phyloP scores from a whole-genome alignment of 768 basidiomycete genomes.

The Filobasidium floriforme region DNA sequence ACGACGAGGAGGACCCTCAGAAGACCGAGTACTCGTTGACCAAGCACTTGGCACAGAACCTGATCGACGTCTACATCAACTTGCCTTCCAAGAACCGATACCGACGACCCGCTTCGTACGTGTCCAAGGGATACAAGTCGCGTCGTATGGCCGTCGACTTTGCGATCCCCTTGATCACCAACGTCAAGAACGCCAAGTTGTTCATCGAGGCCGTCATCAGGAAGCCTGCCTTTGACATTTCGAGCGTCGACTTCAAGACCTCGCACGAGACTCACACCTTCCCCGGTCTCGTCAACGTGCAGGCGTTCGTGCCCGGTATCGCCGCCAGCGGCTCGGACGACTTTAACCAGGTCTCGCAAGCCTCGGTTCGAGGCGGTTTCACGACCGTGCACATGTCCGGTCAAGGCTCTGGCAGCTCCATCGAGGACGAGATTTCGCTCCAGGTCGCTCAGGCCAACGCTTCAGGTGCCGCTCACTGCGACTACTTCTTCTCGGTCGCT shows the following conservation, averaged over 20 bases:
- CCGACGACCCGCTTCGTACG: slow-evolving; percentile 91
- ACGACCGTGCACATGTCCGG: slow-evolving; percentile 75
- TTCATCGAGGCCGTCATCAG: slow-evolving; percentile 68
- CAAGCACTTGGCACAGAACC: slow-evolving; percentile 82
- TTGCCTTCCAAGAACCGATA: slow-evolving; percentile 96
- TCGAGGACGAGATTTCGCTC: slow-evolving; percentile 62
- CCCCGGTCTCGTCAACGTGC: slow-evolving; percentile 83
- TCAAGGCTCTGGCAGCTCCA: slow-evolving; percentile 55
- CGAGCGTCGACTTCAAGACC: slow-evolving; percentile 84
- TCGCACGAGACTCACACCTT: slow-evolving; percentile 83
- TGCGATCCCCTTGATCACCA: slow-evolving; percentile 92
- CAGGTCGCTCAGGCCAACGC: slow-evolving; percentile 63
- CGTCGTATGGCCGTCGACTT: slow-evolving; percentile 99
- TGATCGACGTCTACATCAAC: slow-evolving; percentile 99
- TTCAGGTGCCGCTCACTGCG: slow-evolving; percentile 64
- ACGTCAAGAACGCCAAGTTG: slow-evolving; percentile 97
- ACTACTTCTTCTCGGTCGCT: slow-evolving; percentile 74
- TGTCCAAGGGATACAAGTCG: slow-evolving; percentile 92
- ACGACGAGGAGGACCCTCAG: slow-evolving; percentile 61
- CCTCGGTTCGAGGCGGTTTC: slow-evolving; percentile 82
- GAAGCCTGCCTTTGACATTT: slow-evolving; percentile 83
- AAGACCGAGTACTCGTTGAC: slow-evolving; percentile 97
- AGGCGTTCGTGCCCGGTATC: slow-evolving; percentile 73
- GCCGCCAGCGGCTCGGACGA: slow-evolving; percentile 54
- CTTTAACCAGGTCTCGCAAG: slow-evolving; percentile 63